Conservation (phyloP, 306 rosid species). For the Trifolium fragiferum region DNA sequence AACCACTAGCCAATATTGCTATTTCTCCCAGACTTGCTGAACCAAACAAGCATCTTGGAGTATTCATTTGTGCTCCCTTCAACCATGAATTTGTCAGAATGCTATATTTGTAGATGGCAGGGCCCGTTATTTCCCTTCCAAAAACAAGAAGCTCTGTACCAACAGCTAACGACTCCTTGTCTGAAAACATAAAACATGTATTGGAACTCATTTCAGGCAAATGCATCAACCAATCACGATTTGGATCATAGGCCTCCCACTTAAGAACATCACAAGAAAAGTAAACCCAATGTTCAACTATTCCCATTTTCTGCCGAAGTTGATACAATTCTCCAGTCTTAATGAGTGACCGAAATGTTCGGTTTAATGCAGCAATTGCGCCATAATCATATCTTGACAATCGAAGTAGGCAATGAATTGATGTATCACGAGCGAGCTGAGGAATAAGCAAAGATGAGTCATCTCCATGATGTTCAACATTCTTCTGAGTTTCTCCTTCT, state of each 20-base stretch:
- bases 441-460: slow-evolving; percentile 50
- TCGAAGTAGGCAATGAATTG: slow-evolving; percentile 60
- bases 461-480: not conserved
- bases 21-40: slow-evolving; percentile 73
- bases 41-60: slow-evolving; percentile 75
- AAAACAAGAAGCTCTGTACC: not conserved
- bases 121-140: not conserved
- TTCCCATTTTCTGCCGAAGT: slow-evolving; percentile 56
- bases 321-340: slow-evolving; percentile 63
- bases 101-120: not conserved
- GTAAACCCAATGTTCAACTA: slow-evolving; percentile 79
- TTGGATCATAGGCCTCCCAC: slow-evolving; percentile 83
- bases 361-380: slow-evolving; percentile 58
- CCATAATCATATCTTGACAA: slow-evolving; percentile 79
- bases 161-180: not conserved
- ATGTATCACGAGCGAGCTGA: slow-evolving; percentile 65
- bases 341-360: slow-evolving; percentile 57
- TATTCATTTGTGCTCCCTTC: slow-evolving; percentile 46
- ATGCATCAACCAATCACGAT: slow-evolving; percentile 57
- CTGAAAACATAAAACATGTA: not conserved
- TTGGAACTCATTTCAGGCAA: slow-evolving; percentile 61
- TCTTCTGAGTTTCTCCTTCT: not conserved
- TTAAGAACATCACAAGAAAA: slow-evolving; percentile 63
- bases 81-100: not conserved
- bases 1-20: slow-evolving; percentile 82